phyloP scores from a whole-genome alignment of 208 protist genomes.

The Acanthamoeba castellanii region DNA sequence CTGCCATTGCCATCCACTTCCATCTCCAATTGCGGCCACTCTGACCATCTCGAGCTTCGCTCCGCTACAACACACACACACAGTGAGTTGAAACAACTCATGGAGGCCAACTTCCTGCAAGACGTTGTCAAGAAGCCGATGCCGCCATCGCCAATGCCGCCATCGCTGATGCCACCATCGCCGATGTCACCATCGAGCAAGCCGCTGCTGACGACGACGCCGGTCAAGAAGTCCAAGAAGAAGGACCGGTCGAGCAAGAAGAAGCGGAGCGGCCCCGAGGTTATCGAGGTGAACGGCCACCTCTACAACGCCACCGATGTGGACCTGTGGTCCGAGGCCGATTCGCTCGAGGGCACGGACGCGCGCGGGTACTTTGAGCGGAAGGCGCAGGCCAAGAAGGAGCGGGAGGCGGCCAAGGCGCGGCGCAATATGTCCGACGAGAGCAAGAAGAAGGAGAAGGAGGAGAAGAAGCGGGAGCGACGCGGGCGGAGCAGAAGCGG shows the following conservation, averaged over 20 bases:
- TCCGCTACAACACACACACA: background rate
- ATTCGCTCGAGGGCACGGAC: background rate
- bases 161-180: too few relatives aligned
- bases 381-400: background rate
- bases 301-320: background rate
- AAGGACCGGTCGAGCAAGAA: background rate
- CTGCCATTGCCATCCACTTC: background rate
- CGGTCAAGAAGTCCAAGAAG: background rate
- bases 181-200: too few relatives aligned
- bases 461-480: background rate
- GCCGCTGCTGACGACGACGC: too few relatives aligned
- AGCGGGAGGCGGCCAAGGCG: background rate
- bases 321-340: background rate
- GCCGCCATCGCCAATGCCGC: too few relatives aligned
- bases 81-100: conserved; percentile 19
- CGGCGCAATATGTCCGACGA: background rate
- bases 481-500: background rate
- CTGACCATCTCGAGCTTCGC: too few relatives aligned
- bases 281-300: background rate
- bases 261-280: background rate
- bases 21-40: background rate
- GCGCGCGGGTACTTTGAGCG: background rate
- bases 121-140: background rate
- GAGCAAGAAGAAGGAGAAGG: background rate
- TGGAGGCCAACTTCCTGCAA: conserved; percentile 19